Evolutionary conservation across 2,329 filamentous ascomycete species (phyloP).

Genomic region (Berkeleyomyces basicola): DNA sequence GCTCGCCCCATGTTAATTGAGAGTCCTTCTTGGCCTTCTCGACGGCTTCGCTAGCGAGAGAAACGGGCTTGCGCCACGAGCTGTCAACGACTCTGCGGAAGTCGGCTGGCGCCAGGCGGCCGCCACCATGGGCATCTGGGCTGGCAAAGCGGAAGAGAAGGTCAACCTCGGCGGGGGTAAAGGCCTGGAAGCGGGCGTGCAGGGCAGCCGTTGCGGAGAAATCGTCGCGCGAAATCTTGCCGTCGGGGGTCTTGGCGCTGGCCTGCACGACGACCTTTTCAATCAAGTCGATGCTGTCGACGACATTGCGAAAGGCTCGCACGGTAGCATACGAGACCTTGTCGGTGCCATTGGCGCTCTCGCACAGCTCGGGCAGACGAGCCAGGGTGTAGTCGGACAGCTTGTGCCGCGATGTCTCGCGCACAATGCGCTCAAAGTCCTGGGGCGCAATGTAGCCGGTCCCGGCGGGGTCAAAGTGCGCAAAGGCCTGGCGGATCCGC

Average conservation of each 20-base stretch:
- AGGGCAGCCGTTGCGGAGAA: constrained; percentile 88
- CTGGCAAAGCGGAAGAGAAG: constrained; percentile 98
- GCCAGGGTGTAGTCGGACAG: constrained; percentile 88
- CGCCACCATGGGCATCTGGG: constrained; percentile 60
- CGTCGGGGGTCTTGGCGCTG: constrained; percentile 64
- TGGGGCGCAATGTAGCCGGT: constrained; percentile 93
- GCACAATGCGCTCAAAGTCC: constrained; percentile 92
- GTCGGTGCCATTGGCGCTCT: constrained; percentile 25
- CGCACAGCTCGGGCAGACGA: constrained; percentile 84
- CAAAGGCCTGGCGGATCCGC: constrained; percentile 88
- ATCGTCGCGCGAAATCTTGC: constrained; percentile 84
- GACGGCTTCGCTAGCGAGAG: constrained; percentile 21
- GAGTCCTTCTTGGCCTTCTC: constrained; percentile 23
- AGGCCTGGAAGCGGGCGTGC: constrained; percentile 83
- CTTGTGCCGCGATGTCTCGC: constrained; percentile 86
- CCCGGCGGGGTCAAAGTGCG: constrained; percentile 73
- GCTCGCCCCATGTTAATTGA: constrained; percentile 15
- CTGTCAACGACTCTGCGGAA: constrained; percentile 93
- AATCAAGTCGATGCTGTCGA: constrained; percentile 93
- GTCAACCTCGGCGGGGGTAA: constrained; percentile 97
- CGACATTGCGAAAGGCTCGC: constrained; percentile 93
- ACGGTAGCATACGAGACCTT: constrained; percentile 98
- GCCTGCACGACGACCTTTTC: constrained; percentile 86
- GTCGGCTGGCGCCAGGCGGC: constrained; percentile 62
- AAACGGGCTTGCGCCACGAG: constrained; percentile 55